phyloP scores from a whole-genome alignment of 495 filamentous ascomycete species.

The Hypoxylon cercidicola region DNA sequence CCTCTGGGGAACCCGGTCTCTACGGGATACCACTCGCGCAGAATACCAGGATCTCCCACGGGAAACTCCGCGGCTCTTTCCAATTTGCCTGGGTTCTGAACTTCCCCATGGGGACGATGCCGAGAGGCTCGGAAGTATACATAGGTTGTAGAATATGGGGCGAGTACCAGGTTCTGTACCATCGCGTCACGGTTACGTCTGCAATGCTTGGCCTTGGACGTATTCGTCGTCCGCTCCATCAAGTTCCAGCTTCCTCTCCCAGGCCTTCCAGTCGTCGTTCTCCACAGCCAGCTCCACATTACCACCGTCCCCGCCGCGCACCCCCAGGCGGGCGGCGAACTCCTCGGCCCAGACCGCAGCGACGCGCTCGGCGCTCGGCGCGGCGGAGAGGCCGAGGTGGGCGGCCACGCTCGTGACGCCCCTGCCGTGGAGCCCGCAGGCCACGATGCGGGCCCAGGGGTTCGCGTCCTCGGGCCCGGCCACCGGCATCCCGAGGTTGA shows the following conservation, averaged over 20 bases:
- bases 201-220: neutral
- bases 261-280: slow-evolving; percentile 1
- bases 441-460: slow-evolving; percentile 73
- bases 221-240: neutral
- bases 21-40: neutral
- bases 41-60: neutral
- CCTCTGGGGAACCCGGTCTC: neutral
- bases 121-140: too few species aligned
- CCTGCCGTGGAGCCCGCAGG: slow-evolving; percentile 86
- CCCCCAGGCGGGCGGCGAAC: slow-evolving; percentile 21
- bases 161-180: neutral
- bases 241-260: neutral
- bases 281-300: neutral
- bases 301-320: neutral
- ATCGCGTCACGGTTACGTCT: too few species aligned
- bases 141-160: neutral
- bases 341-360: slow-evolving; percentile 30
- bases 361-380: slow-evolving; percentile 9
- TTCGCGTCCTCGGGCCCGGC: slow-evolving; percentile 35
- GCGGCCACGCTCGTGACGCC: slow-evolving; percentile 73
- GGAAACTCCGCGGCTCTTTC: neutral
- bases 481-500: slow-evolving; percentile 76
- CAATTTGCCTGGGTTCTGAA: too few species aligned
- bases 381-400: slow-evolving; percentile 29
- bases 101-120: too few species aligned